phyloP scores from a whole-genome alignment of 2,329 filamentous ascomycete genomes.

The Pochonia chlamydosporia region DNA sequence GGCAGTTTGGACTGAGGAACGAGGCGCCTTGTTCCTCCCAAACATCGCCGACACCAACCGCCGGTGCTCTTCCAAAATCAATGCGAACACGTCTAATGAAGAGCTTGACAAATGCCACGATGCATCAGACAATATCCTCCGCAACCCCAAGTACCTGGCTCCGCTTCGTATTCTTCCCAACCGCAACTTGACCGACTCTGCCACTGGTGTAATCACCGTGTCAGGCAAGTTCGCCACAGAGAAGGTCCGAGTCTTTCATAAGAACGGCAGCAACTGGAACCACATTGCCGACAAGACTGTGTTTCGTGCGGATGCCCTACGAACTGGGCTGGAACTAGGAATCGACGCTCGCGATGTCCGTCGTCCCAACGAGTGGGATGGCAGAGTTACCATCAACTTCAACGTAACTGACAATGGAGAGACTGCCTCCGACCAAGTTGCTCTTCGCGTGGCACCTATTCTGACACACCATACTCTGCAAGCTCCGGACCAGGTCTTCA shows the following conservation, averaged over 20 bases:
- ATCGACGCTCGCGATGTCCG: conserved; percentile 28
- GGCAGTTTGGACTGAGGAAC: conserved; percentile 14
- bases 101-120: conserved; percentile 28
- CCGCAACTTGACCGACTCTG: conserved; percentile 9
- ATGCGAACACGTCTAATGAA: conserved; percentile 12
- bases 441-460: conserved; percentile 30
- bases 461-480: conserved; percentile 32
- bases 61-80: conserved; percentile 20
- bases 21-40: conserved; percentile 30
- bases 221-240: conserved; percentile 2
- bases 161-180: conserved; percentile 26
- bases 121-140: conserved; percentile 26
- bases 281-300: conserved; percentile 18
- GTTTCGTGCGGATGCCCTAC: conserved; percentile 22
- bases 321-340: conserved; percentile 25
- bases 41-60: conserved; percentile 27
- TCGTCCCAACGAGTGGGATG: conserved; percentile 20
- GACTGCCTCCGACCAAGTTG: conserved; percentile 20
- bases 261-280: conserved; percentile 17
- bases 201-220: conserved; percentile 13
- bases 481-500: conserved; percentile 19
- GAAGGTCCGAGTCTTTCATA: conserved; percentile 23
- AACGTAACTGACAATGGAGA: conserved; percentile 17
- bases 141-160: conserved; percentile 23
- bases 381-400: conserved; percentile 21